Percentiles rank a stretch among this genome's conserved stretches.
Conservation (phyloP, 352 stramenopile genomes). For the Globisporangium lucens region DNA sequence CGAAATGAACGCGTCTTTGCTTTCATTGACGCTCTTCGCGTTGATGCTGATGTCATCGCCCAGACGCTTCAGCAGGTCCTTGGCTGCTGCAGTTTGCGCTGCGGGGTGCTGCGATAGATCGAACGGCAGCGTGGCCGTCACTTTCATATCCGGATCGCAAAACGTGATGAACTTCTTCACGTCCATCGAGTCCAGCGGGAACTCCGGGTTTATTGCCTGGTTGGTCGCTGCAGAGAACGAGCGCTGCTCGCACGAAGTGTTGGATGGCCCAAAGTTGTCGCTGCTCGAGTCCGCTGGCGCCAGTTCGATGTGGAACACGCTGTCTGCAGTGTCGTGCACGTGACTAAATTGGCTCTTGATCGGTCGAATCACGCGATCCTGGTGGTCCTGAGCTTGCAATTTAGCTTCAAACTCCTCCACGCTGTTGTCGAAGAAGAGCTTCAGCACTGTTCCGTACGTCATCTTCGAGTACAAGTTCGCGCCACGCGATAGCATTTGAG, state of each 20-base stretch:
- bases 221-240: constrained; percentile 26
- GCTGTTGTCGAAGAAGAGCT: constrained; percentile 80
- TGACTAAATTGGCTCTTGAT: constrained; percentile 70
- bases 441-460: constrained; percentile 73
- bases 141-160: constrained; percentile 55
- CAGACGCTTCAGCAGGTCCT: constrained; percentile 92
- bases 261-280: constrained; percentile 60
- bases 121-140: constrained; percentile 84
- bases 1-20: constrained; percentile 72
- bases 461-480: constrained; percentile 83
- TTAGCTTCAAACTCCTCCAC: constrained; percentile 65
- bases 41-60: constrained; percentile 90
- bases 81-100: constrained; percentile 91
- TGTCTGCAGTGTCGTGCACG: constrained; percentile 44
- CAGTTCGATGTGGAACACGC: constrained; percentile 17
- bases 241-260: constrained; percentile 70
- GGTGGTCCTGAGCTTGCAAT: constrained; percentile 53
- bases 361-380: constrained; percentile 42
- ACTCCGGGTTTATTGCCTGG: constrained; percentile 59
- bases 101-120: constrained; percentile 87
- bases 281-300: background rate
- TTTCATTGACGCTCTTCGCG: constrained; percentile 62
- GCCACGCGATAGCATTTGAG: constrained; percentile 62
- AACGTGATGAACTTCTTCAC: constrained; percentile 72
- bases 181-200: constrained; percentile 68